Conservation (phyloP, 1,139 yeast genomes). For the Scheffersomyces insectosa region DNA sequence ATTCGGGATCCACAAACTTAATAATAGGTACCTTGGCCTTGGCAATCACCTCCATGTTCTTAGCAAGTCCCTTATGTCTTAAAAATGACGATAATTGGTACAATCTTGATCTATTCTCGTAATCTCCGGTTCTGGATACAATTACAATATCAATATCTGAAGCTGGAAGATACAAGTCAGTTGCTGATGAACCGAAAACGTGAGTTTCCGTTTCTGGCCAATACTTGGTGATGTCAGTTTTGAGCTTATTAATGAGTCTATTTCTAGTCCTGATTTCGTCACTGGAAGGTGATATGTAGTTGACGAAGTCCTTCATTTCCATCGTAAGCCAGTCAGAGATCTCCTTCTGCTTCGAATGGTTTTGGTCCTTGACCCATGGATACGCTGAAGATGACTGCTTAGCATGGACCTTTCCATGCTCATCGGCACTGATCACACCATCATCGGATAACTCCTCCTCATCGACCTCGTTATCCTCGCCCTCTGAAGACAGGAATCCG, state of each 20-base stretch:
- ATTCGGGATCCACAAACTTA: constrained; percentile 77
- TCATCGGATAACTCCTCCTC: constrained; percentile 32
- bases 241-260: constrained; percentile 60
- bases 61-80: constrained; percentile 63
- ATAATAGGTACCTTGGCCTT: constrained; percentile 95
- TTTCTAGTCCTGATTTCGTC: constrained; percentile 74
- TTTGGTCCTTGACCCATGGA: constrained; percentile 82
- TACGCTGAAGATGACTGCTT: constrained; percentile 42
- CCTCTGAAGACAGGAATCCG: constrained; percentile 51
- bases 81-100: constrained; percentile 76
- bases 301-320: constrained; percentile 85
- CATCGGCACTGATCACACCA: constrained; percentile 39
- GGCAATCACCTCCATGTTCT: constrained; percentile 81
- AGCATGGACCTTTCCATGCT: constrained; percentile 24
- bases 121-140: constrained; percentile 61
- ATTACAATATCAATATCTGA: constrained; percentile 97
- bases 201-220: constrained; percentile 86
- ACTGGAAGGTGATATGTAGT: constrained; percentile 83
- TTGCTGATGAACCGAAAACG: constrained; percentile 95
- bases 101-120: constrained; percentile 66
- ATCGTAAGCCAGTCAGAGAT: constrained; percentile 85
- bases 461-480: constrained; percentile 33
- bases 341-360: constrained; percentile 71
- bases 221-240: constrained; percentile 52
- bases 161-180: constrained; percentile 91